Evolutionary conservation across 2,329 filamentous ascomycete genomes (phyloP), one percentile per base, ranked within the genome.

Genomic region (Aspergillus sp.): DNA sequence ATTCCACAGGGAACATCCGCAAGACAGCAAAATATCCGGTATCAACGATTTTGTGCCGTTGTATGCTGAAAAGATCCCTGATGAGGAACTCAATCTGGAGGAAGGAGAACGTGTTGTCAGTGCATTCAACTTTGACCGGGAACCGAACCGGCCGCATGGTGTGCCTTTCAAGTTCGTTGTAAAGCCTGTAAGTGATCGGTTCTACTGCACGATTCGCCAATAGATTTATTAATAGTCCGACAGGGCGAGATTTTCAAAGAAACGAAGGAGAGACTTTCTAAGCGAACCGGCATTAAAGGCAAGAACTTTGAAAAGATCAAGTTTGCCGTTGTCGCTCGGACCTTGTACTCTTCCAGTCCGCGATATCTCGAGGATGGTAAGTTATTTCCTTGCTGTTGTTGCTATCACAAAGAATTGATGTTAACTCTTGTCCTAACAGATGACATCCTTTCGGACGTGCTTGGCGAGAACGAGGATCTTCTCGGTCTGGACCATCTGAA

Each of bases 221-320:
- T n/a, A 23, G 13, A 19, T 17, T 10, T 37, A 17, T 15, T 51
- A 45, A 54, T 60, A 27, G 64, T 50, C 17, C 4, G 5, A 10
- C 48, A 91, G 82, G 87, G 83, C 46, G 93, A 98, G 67, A 76
- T 78, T 35, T 97, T 98, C 70, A 83, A 82, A 49, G 88, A 97
- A 30, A 96, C 90, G 39, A 96, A 91, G 74, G 89, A 95, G 71
- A 83, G 93, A n/a, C 75, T 98, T 3, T 90, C 93, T 58, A 91
- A 90, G 68, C 80, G 91, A 50, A 95, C 88, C 0, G 90, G 90
- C 22, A 84, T 98, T 72, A 96, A 96, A 71, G 94, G 93, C 68
- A 98, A 98, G 76, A 89, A 89, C 56, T 90, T 98, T 58, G 91
- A 98, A 69, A 97, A 97, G 77, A 93, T 98, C 69, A 96, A 94